phyloP scores from a whole-genome alignment of 352 stramenopile genomes.

The Aphanomyces astaci region DNA sequence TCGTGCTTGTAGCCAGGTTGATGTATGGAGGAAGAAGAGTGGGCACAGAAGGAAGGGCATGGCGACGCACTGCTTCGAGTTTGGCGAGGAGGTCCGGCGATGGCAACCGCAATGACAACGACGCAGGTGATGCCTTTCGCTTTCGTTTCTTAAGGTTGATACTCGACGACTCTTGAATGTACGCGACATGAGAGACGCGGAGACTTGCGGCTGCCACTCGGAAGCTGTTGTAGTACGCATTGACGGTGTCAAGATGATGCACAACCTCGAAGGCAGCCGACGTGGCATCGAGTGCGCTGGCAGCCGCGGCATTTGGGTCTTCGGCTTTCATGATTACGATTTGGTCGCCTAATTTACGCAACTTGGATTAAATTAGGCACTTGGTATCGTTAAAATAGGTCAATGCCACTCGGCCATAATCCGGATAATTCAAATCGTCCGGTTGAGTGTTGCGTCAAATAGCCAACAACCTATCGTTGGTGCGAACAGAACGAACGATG shows the following conservation, averaged over 20 bases:
- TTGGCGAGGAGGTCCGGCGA: conserved; percentile 29
- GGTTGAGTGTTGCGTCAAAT: too few relatives aligned
- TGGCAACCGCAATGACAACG: conserved; percentile 34
- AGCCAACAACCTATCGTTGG: too few relatives aligned
- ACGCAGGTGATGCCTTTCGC: background rate
- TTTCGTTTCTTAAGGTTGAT: conserved; percentile 12
- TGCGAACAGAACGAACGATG: background rate
- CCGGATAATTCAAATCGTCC: too few relatives aligned
- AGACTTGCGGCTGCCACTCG: conserved; percentile 29
- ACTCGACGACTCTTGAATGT: conserved; percentile 25
- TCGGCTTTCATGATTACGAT: background rate
- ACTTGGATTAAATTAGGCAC: too few relatives aligned
- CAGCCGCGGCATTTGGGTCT: background rate
- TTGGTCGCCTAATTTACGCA: too few relatives aligned
- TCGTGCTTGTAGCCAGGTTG: conserved; percentile 7
- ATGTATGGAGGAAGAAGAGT: background rate
- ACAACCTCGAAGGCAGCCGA: conserved; percentile 27
- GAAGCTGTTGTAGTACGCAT: conserved; percentile 41
- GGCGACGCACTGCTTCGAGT: conserved; percentile 23
- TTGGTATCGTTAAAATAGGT: too few relatives aligned
- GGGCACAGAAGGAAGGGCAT: background rate
- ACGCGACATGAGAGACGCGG: conserved; percentile 31
- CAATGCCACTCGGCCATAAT: too few relatives aligned
- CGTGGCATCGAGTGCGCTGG: background rate
- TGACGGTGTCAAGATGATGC: conserved; percentile 43